Conservation (phyloP, 2,329 filamentous ascomycete species). For the Samsoniella hepiali region DNA sequence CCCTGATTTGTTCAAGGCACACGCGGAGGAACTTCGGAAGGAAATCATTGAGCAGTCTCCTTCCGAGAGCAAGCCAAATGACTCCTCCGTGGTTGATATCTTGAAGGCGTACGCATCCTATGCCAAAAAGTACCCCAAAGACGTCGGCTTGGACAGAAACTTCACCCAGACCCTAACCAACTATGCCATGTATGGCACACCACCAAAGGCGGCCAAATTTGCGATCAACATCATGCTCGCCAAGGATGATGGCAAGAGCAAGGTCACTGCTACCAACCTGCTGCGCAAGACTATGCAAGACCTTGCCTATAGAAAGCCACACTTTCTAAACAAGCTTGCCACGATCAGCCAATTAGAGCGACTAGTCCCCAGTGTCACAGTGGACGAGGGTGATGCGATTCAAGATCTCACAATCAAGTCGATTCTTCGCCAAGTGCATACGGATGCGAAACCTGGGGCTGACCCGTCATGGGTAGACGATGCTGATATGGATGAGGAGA, state of each 20-base stretch:
- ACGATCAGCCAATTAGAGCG: slow-evolving; percentile 73
- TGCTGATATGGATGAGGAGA: slow-evolving; percentile 71
- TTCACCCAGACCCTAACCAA: slow-evolving; percentile 77
- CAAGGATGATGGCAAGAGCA: slow-evolving; percentile 66
- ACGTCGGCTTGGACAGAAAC: slow-evolving; percentile 76
- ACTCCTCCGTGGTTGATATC: slow-evolving; percentile 76
- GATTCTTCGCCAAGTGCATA: slow-evolving; percentile 68
- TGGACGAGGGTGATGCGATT: slow-evolving; percentile 72
- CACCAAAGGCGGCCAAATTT: slow-evolving; percentile 84
- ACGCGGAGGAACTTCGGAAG: slow-evolving; percentile 87
- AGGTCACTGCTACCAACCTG: slow-evolving; percentile 82
- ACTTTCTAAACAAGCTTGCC: slow-evolving; percentile 73
- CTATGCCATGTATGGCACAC: slow-evolving; percentile 79
- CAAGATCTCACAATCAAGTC: slow-evolving; percentile 73
- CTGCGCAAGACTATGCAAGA: slow-evolving; percentile 71
- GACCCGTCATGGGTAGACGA: slow-evolving; percentile 66
- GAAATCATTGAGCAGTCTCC: slow-evolving; percentile 80
- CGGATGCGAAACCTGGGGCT: slow-evolving; percentile 49
- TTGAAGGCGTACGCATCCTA: slow-evolving; percentile 93
- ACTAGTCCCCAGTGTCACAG: slow-evolving; percentile 67
- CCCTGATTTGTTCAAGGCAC: slow-evolving; percentile 86
- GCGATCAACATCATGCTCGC: slow-evolving; percentile 87
- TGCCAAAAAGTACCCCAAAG: slow-evolving; percentile 77
- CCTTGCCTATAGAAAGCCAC: slow-evolving; percentile 67
- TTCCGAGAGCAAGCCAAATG: slow-evolving; percentile 62